Conservation (phyloP, 768 basidiomycete species). For the Coprinopsis sp. region DNA sequence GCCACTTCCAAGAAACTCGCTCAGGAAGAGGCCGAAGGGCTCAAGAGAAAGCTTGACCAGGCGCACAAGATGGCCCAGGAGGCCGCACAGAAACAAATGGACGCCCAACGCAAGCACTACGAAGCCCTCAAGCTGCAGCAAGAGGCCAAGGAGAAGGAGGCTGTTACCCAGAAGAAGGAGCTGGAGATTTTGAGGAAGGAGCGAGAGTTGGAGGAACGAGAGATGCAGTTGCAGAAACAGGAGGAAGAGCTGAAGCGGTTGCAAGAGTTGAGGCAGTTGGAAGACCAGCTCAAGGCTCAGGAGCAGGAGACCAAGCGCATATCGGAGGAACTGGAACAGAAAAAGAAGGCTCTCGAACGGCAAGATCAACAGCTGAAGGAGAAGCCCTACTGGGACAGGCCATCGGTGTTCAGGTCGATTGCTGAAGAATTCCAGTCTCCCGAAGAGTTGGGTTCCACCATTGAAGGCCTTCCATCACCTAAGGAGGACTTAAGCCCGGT, state of each 20-base stretch:
- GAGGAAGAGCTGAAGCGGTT: slow-evolving; percentile 8
- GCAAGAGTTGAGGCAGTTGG: slow-evolving; percentile 9
- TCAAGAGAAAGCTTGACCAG: neutral
- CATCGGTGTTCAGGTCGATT: too few relatives aligned
- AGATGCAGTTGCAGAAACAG: slow-evolving; percentile 4
- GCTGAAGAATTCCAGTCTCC: too few relatives aligned
- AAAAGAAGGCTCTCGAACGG: slow-evolving; percentile 16
- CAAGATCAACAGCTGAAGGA: slow-evolving; percentile 19
- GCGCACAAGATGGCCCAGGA: slow-evolving; percentile 1
- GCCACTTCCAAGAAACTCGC: neutral
- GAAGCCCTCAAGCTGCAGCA: slow-evolving; percentile 2
- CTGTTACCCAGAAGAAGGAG: neutral
- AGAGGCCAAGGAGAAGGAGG: slow-evolving; percentile 2
- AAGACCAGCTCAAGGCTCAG: slow-evolving; percentile 17
- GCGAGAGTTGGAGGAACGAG: slow-evolving; percentile 7
- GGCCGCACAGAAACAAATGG: neutral
- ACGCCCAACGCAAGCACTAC: neutral
- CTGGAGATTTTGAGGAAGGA: slow-evolving; percentile 5
- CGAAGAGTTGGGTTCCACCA: too few relatives aligned
- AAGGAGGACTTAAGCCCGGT: too few relatives aligned
- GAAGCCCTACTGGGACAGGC: too few relatives aligned
- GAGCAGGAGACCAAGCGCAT: slow-evolving; percentile 17
- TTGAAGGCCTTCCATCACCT: too few relatives aligned
- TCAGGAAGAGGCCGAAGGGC: neutral
- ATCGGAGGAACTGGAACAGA: slow-evolving; percentile 8